Conservation (phyloP, 108 stramenopile species). For the Cyclostephanos tholiformis region DNA sequence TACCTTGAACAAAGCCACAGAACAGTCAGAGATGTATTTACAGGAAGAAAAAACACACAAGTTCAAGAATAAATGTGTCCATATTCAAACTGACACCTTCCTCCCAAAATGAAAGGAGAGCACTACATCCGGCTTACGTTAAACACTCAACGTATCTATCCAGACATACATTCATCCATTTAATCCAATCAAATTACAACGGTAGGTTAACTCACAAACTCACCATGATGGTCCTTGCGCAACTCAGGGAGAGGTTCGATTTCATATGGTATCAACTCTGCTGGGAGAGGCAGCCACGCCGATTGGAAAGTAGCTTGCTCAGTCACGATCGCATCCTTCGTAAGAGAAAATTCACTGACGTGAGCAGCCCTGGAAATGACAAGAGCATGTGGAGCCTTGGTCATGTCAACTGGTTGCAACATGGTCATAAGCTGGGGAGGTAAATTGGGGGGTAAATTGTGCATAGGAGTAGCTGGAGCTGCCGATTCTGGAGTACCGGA, state of each 20-base stretch:
- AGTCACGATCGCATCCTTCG: constrained; percentile 39
- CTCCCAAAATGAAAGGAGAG: too few relatives aligned
- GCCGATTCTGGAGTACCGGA: constrained; percentile 29
- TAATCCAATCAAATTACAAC: neutral
- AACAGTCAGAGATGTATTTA: neutral
- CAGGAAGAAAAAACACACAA: neutral
- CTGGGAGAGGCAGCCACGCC: constrained; percentile 48
- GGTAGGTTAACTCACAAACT: neutral
- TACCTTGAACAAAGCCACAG: constrained; percentile 11
- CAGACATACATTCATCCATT: too few relatives aligned
- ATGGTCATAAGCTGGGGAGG: constrained; percentile 43
- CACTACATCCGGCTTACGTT: too few relatives aligned
- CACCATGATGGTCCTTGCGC: constrained; percentile 35
- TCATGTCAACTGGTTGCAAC: constrained; percentile 30
- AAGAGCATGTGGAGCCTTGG: constrained; percentile 41
- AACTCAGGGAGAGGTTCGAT: constrained; percentile 46
- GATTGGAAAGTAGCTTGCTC: constrained; percentile 46
- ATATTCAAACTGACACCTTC: too few relatives aligned
- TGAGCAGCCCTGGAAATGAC: constrained; percentile 39
- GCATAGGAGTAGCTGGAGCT: constrained; percentile 7
- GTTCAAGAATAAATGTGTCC: too few relatives aligned
- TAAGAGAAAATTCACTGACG: constrained; percentile 53
- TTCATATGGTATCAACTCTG: constrained; percentile 45
- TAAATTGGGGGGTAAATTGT: constrained; percentile 19
- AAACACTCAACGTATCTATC: too few relatives aligned